These are phyloP conservation scores for Gyrodon lividus DNA, from an alignment of 768 basidiomycete genomes.

Conservation along the genomic window DNA sequence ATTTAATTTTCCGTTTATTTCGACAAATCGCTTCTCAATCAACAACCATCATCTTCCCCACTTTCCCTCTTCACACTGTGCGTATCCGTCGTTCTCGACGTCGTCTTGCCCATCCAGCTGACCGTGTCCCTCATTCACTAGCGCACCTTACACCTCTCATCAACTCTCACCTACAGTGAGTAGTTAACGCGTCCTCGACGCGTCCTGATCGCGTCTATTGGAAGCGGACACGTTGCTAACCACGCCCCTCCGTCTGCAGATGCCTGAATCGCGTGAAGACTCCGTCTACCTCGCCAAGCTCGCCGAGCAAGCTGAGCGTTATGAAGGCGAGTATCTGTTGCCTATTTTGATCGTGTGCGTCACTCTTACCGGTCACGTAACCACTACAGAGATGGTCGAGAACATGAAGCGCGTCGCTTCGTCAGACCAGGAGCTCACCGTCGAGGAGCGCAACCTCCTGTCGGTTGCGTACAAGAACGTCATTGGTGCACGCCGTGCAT, in stretches of 20 bases:
- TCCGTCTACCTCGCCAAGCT: constrained; percentile 99
- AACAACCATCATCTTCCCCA: constrained; percentile 48
- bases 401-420: constrained; percentile 99
- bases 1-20: constrained; percentile 62
- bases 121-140: constrained; percentile 22
- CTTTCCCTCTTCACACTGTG: constrained; percentile 40
- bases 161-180: constrained; percentile 41
- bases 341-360: constrained; percentile 11
- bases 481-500: constrained; percentile 96
- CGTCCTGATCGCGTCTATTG: constrained; percentile 29
- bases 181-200: constrained; percentile 38
- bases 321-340: constrained; percentile 67
- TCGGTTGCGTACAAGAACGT: constrained; percentile 99
- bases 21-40: constrained; percentile 42
- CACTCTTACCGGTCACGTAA: constrained; percentile 10
- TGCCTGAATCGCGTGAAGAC: constrained; percentile 86
- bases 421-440: constrained; percentile 96
- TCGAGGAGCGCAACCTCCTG: constrained; percentile 97
- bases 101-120: constrained; percentile 36
- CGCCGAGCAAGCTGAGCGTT: constrained; percentile 99
- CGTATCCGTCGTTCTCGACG: constrained; percentile 35
- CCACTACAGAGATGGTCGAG: constrained; percentile 84
- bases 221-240: constrained; percentile 18
- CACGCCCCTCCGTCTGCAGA: constrained; percentile 39
- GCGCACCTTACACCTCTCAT: constrained; percentile 20